Base-by-base conservation (phyloP, 352 stramenopile species). In the Phytophthora cryptogea region DNA sequence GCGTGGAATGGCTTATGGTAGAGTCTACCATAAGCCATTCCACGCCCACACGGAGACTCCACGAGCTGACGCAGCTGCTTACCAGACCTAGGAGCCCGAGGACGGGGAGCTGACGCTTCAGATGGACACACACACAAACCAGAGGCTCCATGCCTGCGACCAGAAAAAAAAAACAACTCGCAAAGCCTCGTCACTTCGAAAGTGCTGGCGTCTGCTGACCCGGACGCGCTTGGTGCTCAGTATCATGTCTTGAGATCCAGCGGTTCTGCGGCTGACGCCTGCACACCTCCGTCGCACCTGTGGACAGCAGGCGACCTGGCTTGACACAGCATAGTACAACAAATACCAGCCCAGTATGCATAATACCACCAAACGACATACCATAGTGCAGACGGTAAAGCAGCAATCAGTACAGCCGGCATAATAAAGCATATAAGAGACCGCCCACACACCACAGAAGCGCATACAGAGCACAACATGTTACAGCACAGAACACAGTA, bases 131-230 rank as follows among this genome's bases (percentile, higher is more conserved):
- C 28, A 20, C 1, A 23, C 35, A 5, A 55, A 55, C 20, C 35
- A 46, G 35, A 23, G 33, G 9, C 48, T 55, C 5, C 36, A 37
- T 26, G 20, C 35, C 9, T 37, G 46, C 36, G 48, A 55, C 23
- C 9, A 10, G 4, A 55, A 46, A 7, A 46, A 37, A 17, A 26
- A 1, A 26, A 1, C 48, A 6, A 46, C 48, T 0, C 20, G 33
- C 3, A 46, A 55, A n/a, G 33, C 36, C 27, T 55, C 35, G 4
- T 55, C 36, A 14, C 26, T 55, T 5, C 33, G 48, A 13, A 55
- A 55, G 36, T 35, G 48, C 33, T 55, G 48, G 48, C 5, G 23
- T 7, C 20, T 26, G 20, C 0, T 37, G 10, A 55, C 9, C 48
- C 48, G 5, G 39, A 27, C 6, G 16, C 20, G 5, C 23, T 36